Conservation (phyloP, 2,329 filamentous ascomycete species). For the Colletotrichum phormii region DNA sequence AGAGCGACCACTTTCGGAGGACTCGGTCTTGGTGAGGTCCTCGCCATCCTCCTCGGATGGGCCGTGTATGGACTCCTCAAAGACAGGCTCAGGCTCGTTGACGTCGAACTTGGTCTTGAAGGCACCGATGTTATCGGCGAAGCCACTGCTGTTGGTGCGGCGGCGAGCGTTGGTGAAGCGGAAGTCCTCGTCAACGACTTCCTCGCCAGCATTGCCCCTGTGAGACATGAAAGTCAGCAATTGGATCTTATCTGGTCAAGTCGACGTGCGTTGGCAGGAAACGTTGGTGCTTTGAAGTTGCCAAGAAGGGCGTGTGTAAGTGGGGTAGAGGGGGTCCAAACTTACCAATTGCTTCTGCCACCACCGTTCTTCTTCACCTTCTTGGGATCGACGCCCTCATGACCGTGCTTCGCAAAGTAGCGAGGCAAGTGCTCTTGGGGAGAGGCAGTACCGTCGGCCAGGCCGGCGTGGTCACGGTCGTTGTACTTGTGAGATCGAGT, state of each 20-base stretch:
- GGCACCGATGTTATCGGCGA: slow-evolving; percentile 76
- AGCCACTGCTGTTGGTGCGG: slow-evolving; percentile 89
- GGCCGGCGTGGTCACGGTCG: slow-evolving; percentile 87
- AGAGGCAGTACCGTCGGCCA: slow-evolving; percentile 78
- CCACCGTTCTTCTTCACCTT: slow-evolving; percentile 97
- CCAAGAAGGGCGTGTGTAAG: slow-evolving; percentile 19
- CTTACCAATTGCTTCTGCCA: slow-evolving; percentile 94
- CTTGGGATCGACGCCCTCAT: slow-evolving; percentile 84
- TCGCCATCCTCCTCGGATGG: slow-evolving; percentile 65
- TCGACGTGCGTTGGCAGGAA: not conserved
- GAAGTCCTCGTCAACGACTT: slow-evolving; percentile 86
- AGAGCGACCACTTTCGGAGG: slow-evolving; percentile 71
- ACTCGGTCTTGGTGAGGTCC: slow-evolving; percentile 66
- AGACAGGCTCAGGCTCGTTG: slow-evolving; percentile 89
- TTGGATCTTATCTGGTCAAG: not conserved
- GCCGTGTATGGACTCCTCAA: slow-evolving; percentile 87
- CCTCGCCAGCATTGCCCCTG: slow-evolving; percentile 87
- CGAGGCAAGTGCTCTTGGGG: slow-evolving; percentile 83
- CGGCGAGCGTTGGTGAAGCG: slow-evolving; percentile 88
- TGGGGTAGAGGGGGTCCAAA: slow-evolving; percentile 36
- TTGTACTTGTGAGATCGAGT: slow-evolving; percentile 97
- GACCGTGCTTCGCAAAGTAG: slow-evolving; percentile 92
- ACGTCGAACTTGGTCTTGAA: slow-evolving; percentile 98
- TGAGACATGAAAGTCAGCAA: slow-evolving; percentile 27
- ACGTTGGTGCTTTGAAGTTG: not conserved